Conservation (phyloP, 352 stramenopile species). For the Globisporangium barbulae region DNA sequence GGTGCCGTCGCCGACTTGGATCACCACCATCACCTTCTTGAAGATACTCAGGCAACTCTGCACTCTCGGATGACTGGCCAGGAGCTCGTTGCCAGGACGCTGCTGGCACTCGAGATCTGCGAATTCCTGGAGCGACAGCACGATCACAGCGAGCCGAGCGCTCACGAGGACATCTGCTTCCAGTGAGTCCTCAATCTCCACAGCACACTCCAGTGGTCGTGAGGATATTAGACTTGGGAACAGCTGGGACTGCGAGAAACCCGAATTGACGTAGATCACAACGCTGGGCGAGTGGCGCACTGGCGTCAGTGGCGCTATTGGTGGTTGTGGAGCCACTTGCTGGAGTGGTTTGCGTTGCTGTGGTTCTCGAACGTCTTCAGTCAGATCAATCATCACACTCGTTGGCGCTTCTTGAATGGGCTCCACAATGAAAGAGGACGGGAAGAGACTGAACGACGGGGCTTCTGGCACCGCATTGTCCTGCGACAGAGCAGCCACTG, state of each 20-base stretch:
- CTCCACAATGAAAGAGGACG: not conserved
- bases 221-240: conserved; percentile 25
- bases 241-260: conserved; percentile 23
- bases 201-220: conserved; percentile 14
- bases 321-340: not conserved
- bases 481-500: not conserved
- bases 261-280: conserved; percentile 28
- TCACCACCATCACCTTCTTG: conserved; percentile 49
- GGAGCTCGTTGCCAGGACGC: conserved; percentile 22
- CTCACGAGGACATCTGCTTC: conserved; percentile 52
- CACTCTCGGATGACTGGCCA: conserved; percentile 26
- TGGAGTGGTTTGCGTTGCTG: not conserved
- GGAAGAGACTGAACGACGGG: conserved; percentile 26
- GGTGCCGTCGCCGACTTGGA: conserved; percentile 19
- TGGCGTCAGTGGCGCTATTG: not conserved
- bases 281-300: conserved; percentile 1
- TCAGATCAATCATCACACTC: conserved; percentile 5
- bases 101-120: conserved; percentile 20
- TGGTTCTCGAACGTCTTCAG: not conserved
- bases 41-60: conserved; percentile 34
- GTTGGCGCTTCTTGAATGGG: not conserved
- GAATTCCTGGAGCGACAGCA: conserved; percentile 24
- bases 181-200: conserved; percentile 38
- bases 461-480: conserved; percentile 14
- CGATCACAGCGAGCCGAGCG: conserved; percentile 28